Percentiles rank a stretch among this genome's conserved stretches.
Evolutionary conservation across 2,329 filamentous ascomycete genomes (phyloP).

Genomic region (Diaporthe batatas): DNA sequence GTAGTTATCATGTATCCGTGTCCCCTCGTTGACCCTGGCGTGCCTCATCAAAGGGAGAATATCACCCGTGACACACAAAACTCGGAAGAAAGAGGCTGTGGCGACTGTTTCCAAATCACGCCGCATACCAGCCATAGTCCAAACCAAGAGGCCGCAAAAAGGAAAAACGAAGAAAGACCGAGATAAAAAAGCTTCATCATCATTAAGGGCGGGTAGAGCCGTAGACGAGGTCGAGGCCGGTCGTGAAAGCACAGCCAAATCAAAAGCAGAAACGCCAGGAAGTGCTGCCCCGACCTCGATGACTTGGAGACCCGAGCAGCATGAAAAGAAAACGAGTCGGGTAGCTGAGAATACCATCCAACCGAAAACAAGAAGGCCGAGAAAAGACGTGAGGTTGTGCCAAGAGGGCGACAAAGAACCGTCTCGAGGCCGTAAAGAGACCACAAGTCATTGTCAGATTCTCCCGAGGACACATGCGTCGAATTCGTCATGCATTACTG

Average conservation of each 20-base stretch:
- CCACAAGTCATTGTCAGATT: background rate
- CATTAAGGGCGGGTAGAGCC: background rate
- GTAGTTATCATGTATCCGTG: background rate
- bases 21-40: background rate
- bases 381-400: background rate
- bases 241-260: background rate
- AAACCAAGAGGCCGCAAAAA: background rate
- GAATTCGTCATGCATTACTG: background rate
- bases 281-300: background rate
- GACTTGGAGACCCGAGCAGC: background rate
- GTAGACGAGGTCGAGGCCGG: background rate
- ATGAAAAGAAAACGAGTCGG: background rate
- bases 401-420: background rate
- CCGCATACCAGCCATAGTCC: background rate
- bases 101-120: background rate
- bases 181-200: background rate
- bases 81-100: background rate
- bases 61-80: background rate
- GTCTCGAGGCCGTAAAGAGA: background rate
- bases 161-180: background rate
- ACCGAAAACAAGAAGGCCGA: background rate
- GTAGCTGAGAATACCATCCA: background rate
- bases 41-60: slow-evolving; percentile 1
- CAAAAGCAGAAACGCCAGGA: background rate
- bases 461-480: background rate